These are phyloP conservation scores for Malus sylvestris DNA, from an alignment of 306 rosid species.

Conservation along the genomic window DNA sequence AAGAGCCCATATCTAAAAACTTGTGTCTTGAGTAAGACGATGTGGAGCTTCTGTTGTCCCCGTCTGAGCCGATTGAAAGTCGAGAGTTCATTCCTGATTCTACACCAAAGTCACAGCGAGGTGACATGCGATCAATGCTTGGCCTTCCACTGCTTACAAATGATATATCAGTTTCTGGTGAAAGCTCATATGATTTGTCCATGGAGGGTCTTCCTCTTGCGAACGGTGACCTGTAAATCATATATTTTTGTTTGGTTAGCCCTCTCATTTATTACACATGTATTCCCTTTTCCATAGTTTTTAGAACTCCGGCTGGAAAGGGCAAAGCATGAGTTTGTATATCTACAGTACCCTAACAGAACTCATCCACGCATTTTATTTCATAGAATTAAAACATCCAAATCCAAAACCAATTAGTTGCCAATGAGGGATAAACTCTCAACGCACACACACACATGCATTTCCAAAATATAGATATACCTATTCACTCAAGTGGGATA, in stretches of 20 bases:
- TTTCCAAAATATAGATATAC: no score
- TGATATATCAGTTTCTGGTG: conserved; percentile 43
- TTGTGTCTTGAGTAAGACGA: not conserved
- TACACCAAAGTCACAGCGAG: conserved; percentile 17
- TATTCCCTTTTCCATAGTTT: not conserved
- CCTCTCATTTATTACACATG: not conserved
- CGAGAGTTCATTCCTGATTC: conserved; percentile 26
- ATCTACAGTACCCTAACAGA: no score
- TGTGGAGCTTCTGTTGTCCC: conserved; percentile 25
- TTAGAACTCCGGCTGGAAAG: not conserved
- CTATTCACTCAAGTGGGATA: no score
- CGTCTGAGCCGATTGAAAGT: conserved; percentile 30
- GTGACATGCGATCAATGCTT: conserved; percentile 32
- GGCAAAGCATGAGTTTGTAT: no score
- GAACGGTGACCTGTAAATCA: conserved; percentile 43
- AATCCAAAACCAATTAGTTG: no score
- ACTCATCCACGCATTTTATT: not conserved
- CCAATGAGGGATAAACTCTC: not conserved
- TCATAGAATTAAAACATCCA: not conserved
- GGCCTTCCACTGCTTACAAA: conserved; percentile 52
- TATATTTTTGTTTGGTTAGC: not conserved
- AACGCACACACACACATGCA: not conserved
- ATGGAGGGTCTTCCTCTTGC: conserved; percentile 18
- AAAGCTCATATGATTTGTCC: conserved; percentile 30
- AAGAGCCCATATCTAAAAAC: not conserved